phyloP scores from a whole-genome alignment of 1,139 yeast species.

The Barnettozyma hawaiiensis region DNA sequence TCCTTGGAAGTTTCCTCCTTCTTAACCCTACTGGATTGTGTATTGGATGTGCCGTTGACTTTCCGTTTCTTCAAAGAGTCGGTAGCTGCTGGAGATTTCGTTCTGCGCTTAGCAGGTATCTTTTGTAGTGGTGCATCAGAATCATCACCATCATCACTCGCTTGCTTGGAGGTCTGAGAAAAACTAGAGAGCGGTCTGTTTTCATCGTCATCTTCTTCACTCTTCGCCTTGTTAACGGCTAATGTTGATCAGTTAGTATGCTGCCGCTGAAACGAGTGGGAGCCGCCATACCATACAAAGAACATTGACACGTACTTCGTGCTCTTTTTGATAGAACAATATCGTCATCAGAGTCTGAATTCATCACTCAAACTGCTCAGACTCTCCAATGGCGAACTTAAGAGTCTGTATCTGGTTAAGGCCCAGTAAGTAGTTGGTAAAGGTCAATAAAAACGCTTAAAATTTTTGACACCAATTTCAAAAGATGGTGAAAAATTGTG shows the following conservation, averaged over 20 bases:
- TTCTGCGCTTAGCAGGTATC: constrained; percentile 7
- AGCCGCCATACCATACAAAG: too few species aligned
- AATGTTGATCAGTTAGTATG: neutral
- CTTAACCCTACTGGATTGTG: constrained; percentile 10
- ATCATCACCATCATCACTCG: constrained; percentile 14
- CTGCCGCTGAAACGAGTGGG: neutral
- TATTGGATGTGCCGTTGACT: constrained; percentile 6
- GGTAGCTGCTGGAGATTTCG: constrained; percentile 1
- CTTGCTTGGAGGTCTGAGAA: constrained; percentile 8
- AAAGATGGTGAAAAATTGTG: neutral
- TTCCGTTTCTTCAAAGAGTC: constrained; percentile 7
- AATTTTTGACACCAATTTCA: neutral
- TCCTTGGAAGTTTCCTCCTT: constrained; percentile 27
- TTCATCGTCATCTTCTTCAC: constrained; percentile 19
- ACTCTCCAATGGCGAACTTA: neutral
- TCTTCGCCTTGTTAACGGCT: neutral
- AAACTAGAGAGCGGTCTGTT: constrained; percentile 21
- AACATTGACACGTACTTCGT: constrained; percentile 15
- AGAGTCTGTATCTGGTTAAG: neutral
- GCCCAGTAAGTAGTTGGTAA: too few species aligned
- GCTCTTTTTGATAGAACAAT: constrained; percentile 20
- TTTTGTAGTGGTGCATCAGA: constrained; percentile 17
- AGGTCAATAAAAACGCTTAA: too few species aligned
- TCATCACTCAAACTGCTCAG: constrained; percentile 8
- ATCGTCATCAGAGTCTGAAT: constrained; percentile 27